These are phyloP conservation scores for Hypholoma fasciculare DNA, from an alignment of 768 basidiomycete species.

Conservation along the genomic window DNA sequence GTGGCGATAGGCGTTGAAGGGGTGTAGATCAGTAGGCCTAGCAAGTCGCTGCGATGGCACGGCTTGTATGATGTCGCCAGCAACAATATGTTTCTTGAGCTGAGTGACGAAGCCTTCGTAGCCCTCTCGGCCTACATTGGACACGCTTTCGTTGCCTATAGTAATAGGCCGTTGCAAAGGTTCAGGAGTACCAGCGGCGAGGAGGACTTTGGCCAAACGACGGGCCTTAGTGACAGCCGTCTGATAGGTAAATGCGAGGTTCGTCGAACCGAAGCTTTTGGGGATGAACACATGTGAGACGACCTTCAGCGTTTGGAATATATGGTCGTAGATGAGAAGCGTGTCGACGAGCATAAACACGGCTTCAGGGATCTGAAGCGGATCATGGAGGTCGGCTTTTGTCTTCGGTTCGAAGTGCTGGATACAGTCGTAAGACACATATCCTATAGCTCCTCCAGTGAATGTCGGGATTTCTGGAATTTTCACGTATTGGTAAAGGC, in stretches of 20 bases:
- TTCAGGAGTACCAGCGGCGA: slow-evolving; percentile 55
- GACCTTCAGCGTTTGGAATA: slow-evolving; percentile 92
- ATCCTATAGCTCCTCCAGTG: slow-evolving; percentile 97
- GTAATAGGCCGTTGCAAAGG: slow-evolving; percentile 65
- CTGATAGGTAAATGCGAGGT: slow-evolving; percentile 84
- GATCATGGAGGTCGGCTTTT: slow-evolving; percentile 69
- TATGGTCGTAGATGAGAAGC: slow-evolving; percentile 94
- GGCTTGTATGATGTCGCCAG: slow-evolving; percentile 98
- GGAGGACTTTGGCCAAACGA: slow-evolving; percentile 71
- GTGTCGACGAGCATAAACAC: slow-evolving; percentile 97
- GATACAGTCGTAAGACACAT: slow-evolving; percentile 95
- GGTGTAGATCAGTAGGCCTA: slow-evolving; percentile 84
- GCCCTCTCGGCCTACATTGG: slow-evolving; percentile 92
- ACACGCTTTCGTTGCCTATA: slow-evolving; percentile 68
- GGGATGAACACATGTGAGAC: slow-evolving; percentile 96
- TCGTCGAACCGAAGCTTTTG: slow-evolving; percentile 59
- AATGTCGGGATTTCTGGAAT: slow-evolving; percentile 93
- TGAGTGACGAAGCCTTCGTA: slow-evolving; percentile 91
- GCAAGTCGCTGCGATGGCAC: slow-evolving; percentile 93
- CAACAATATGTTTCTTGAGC: slow-evolving; percentile 92
- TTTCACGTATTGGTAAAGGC: slow-evolving; percentile 85
- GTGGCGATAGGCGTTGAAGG: slow-evolving; percentile 96
- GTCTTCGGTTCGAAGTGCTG: slow-evolving; percentile 97
- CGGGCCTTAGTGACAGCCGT: slow-evolving; percentile 83
- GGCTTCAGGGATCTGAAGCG: slow-evolving; percentile 89